Base-by-base conservation (phyloP, 148 eudicot genomes). In the Talinum fruticosum region DNA sequence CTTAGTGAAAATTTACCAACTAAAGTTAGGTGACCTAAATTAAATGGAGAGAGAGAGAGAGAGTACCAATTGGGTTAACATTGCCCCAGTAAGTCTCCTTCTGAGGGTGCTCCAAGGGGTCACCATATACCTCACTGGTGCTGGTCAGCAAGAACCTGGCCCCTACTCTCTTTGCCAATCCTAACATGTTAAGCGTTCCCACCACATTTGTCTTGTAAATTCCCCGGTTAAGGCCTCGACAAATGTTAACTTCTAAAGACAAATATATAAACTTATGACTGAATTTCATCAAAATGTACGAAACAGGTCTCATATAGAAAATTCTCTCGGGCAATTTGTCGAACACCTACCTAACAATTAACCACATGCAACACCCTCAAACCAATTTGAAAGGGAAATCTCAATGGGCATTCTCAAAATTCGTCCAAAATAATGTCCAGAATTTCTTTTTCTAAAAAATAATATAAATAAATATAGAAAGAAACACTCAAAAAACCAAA, bases 51-150 rank as follows among this genome's bases (percentile, higher is more conserved):
- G 38, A 36, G 80, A 41, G 36, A 33, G 37, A 71, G 68, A 64
- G 21, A 7, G 3, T 65, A 95, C 99, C 99, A 67, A 95, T 95
- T 32, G 99, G 99, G 77, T 95, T 95, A 76, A 95, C 99, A 78
- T 95, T 95, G 76, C 99, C 99, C 99, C 99, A 95, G 77, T 95
- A 95, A 76, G 97, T 89, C 75, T 95, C 99, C 57, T 88, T 92
- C 72, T 95, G 99, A 57, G 99, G 99, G 77, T 95, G 99, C 74
- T 95, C 90, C 79, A 95, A 82, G 8, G 99, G 99, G 68, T 95
- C 99, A 66, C 99, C 99, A 79, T 95, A 95, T n/a, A 95, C 99
- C 86, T 95, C 99, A 76, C 99, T 95, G 75, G 99, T 95, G 87
- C 99, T 95, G 54, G 99, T 95, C 49, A 95, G 88, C 85, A 95